Percentiles rank a stretch among this genome's conserved stretches.
Evolutionary conservation across 345 rosid genomes (phyloP).

Genomic region (Citrus cavaleriei): DNA sequence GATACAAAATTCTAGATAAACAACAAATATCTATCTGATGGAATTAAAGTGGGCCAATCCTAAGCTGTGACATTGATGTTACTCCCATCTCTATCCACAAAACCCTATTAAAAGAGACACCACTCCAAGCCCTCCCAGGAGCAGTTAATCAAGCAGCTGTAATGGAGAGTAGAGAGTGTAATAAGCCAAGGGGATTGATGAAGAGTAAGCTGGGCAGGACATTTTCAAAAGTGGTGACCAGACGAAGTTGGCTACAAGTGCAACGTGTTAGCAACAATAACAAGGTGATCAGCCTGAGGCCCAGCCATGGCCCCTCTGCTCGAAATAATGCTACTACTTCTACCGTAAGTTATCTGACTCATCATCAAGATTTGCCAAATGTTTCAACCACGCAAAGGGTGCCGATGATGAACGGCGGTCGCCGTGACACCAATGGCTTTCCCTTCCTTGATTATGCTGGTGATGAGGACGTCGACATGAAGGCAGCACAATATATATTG

Average conservation of each 20-base stretch:
- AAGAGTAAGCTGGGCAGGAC: constrained; percentile 26
- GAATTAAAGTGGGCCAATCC: constrained; percentile 9
- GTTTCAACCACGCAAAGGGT: not conserved
- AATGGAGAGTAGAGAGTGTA: not conserved
- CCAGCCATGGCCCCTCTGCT: not conserved
- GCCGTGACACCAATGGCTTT: not conserved
- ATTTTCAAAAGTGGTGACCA: constrained; percentile 7
- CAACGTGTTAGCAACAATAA: not conserved
- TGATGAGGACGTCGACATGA: constrained; percentile 43
- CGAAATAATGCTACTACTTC: not conserved
- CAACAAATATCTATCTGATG: not conserved
- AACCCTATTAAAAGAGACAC: too few relatives aligned
- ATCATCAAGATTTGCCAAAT: not conserved
- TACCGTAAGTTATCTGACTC: too few relatives aligned
- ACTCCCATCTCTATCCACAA: constrained; percentile 7
- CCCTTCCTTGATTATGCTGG: constrained; percentile 14
- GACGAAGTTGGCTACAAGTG: too few relatives aligned
- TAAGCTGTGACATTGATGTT: too few relatives aligned
- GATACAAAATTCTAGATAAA: constrained; percentile 1
- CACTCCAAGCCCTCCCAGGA: too few relatives aligned
- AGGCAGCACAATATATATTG: constrained; percentile 36
- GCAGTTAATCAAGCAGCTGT: too few relatives aligned
- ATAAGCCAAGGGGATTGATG: constrained; percentile 21
- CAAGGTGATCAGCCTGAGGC: constrained; percentile 16
- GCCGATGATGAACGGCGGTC: not conserved